Evolutionary conservation across 129 eudicot genomes (phyloP).

Genomic region (Centrapalus pauciflorus): DNA sequence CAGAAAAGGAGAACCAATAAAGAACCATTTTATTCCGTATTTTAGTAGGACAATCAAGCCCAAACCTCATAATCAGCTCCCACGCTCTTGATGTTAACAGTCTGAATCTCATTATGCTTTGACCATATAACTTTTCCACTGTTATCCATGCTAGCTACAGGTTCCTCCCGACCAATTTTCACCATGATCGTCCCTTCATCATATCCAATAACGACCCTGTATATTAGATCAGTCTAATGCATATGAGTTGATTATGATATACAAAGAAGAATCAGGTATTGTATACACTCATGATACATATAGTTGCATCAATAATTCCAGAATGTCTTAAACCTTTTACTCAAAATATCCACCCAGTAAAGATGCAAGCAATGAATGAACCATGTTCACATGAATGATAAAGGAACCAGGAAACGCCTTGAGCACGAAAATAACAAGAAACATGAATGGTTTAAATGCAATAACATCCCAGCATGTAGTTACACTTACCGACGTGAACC

Average conservation of each 20-base stretch:
- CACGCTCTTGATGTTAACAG: slow-evolving; percentile 72
- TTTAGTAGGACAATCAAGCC: slow-evolving; percentile 1
- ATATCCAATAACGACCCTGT: slow-evolving; percentile 81
- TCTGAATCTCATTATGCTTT: slow-evolving; percentile 85
- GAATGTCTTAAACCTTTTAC: slow-evolving; percentile 4
- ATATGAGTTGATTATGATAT: neutral
- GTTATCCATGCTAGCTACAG: slow-evolving; percentile 86
- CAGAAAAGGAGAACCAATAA: neutral
- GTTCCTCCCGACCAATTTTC: slow-evolving; percentile 84
- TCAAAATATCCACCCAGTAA: slow-evolving; percentile 3
- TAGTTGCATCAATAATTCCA: neutral
- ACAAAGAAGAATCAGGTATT: neutral
- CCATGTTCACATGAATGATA: neutral
- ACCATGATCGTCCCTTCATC: slow-evolving; percentile 95
- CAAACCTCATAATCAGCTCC: slow-evolving; percentile 84
- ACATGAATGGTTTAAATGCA: neutral
- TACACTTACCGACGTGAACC: slow-evolving; percentile 68
- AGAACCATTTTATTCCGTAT: neutral
- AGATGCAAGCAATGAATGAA: neutral
- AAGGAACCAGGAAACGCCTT: neutral
- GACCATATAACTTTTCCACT: slow-evolving; percentile 94
- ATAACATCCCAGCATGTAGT: neutral
- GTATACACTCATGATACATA: neutral
- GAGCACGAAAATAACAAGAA: slow-evolving; percentile 5
- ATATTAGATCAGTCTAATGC: neutral